A percentile compares a stretch with the other conserved stretches of the same genome.
Evolutionary conservation across 2,329 filamentous ascomycete species (phyloP).

Genomic region (Neobulgaria alba): DNA sequence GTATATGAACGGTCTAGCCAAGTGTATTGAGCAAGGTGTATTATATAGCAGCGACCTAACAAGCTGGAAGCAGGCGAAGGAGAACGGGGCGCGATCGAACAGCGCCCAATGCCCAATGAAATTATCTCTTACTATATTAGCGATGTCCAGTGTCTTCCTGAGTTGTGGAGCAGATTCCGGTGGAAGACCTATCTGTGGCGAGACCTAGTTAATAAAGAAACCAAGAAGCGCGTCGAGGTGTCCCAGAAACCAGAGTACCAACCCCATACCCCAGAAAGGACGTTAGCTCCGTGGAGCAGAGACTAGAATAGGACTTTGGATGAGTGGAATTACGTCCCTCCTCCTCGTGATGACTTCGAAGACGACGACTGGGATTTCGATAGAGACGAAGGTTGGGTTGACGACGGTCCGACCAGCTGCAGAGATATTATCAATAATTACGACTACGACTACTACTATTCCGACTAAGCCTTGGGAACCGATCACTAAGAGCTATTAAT

Average conservation of each 20-base stretch:
- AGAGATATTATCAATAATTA: constrained; percentile 7
- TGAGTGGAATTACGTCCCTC: constrained; percentile 21
- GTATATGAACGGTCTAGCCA: constrained; percentile 31
- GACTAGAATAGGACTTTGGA: constrained; percentile 24
- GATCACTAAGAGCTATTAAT: no score
- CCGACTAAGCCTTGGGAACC: constrained; percentile 7
- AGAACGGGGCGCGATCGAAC: constrained; percentile 28
- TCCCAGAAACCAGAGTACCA: constrained; percentile 18
- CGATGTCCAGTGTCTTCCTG: constrained; percentile 36
- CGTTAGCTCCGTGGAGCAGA: constrained; percentile 24
- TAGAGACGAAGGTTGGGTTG: constrained; percentile 9
- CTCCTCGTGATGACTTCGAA: constrained; percentile 2
- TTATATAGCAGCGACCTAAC: constrained; percentile 2
- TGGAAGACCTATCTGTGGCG: constrained; percentile 10
- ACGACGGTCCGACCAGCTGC: constrained; percentile 11
- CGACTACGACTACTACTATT: constrained; percentile 12
- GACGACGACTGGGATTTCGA: constrained; percentile 10
- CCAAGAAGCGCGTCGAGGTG: constrained; percentile 18
- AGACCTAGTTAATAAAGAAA: constrained; percentile 14
- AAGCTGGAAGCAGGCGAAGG: constrained; percentile 27
- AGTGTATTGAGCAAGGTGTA: constrained; percentile 28
- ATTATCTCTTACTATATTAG: constrained; percentile 38
- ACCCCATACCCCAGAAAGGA: constrained; percentile 19
- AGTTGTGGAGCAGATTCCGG: constrained; percentile 26
- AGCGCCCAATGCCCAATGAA: constrained; percentile 33